Percentiles rank a stretch among this genome's conserved stretches.
These are phyloP conservation scores for Mallotus nudiflorus DNA, from an alignment of 345 rosid species.

Conservation along the genomic window DNA sequence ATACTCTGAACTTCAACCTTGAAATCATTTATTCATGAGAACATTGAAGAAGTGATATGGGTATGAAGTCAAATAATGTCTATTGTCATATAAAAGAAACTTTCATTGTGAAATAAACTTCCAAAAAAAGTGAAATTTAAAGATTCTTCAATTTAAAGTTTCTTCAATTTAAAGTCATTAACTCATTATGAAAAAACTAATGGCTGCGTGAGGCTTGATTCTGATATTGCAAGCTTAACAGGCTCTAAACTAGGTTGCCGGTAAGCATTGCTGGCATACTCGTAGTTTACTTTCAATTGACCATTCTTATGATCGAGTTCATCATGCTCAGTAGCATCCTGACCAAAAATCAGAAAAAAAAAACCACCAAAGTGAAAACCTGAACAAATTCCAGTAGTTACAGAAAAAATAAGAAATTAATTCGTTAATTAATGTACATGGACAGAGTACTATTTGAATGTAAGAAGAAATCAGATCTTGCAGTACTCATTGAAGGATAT, in stretches of 20 bases:
- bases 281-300: constrained; percentile 44
- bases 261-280: constrained; percentile 55
- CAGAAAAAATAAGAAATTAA: too few relatives aligned
- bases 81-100: too few relatives aligned
- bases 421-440: constrained; percentile 47
- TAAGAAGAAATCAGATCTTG: constrained; percentile 81
- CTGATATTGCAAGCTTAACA: constrained; percentile 28
- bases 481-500: constrained; percentile 81
- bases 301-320: constrained; percentile 59
- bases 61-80: too few relatives aligned
- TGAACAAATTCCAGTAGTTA: too few relatives aligned
- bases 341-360: constrained; percentile 4
- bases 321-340: constrained; percentile 75
- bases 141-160: too few relatives aligned
- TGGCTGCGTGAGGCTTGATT: constrained; percentile 48
- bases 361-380: too few relatives aligned
- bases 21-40: too few relatives aligned
- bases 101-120: too few relatives aligned
- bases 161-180: too few relatives aligned
- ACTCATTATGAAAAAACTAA: constrained; percentile 36
- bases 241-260: constrained; percentile 52
- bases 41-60: too few relatives aligned
- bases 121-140: too few relatives aligned
- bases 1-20: too few relatives aligned
- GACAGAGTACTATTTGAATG: constrained; percentile 53